Evolutionary conservation across 2,329 filamentous ascomycete genomes (phyloP), one percentile per base, ranked within the genome.

Genomic region (Pseudofabraea citricarpa): DNA sequence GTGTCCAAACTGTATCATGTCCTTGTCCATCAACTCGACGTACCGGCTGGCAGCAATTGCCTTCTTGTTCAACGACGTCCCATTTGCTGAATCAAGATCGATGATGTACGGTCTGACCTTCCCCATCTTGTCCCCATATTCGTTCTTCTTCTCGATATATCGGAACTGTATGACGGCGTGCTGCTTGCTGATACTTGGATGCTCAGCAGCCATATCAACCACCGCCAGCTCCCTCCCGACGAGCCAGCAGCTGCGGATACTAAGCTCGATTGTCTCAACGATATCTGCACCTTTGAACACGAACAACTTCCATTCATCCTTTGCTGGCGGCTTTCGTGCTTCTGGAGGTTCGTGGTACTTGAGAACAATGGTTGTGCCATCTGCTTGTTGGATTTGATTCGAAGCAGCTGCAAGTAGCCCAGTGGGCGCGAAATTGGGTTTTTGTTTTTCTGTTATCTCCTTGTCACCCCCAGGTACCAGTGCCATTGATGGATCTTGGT

Each of bases 281-380:
- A 94, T 74, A 44, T 90, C 86, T 21, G 75, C 65, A 9, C 81
- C 87, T 60, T 95, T 95, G 76, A 98, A 98, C 18, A 96, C 78
- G 62, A 94, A 97, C 37, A 98, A 71, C 47, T 87, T 87, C 91
- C 91, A 98, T 45, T 79, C 70, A 54, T 93, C 82, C 43, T 81
- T 83, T 1, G 84, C 60, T 0, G 90, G 75, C 0, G 93, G 88
- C 56, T 95, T 95, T 46, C 93, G 85, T 39, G 91, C 88, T 69
- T 98, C 93, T 9, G 88, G 71, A 2, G 93, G 93, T 66, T 98
- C 93, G 68, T 96, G 87, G 65, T 98, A 98, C 70, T 97, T 97
- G 36, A 98, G 77, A 3, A 88, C 81, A 43, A 95, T 82, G 18
- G 77, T 76, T 3, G 82, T 85, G 45, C 87, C 88, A 56, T 81